phyloP scores from a whole-genome alignment of 1,284 basidiomycete species.

The Heterobasidion annosum region DNA sequence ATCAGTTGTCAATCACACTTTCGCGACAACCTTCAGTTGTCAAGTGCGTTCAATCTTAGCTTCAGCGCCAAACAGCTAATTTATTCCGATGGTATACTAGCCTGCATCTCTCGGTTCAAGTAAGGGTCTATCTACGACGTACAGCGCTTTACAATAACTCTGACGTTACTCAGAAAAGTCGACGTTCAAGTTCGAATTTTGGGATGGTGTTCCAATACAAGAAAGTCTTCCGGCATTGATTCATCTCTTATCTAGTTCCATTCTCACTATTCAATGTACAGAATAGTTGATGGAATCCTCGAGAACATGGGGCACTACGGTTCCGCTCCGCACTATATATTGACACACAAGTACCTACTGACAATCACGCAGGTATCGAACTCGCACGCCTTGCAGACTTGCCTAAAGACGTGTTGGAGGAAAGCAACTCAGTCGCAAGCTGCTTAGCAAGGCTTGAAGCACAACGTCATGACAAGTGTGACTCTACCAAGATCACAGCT shows the following conservation, averaged over 20 bases:
- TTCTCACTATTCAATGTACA: constrained; percentile 14
- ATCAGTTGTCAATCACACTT: constrained; percentile 61
- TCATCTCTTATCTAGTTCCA: background rate
- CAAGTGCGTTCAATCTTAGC: constrained; percentile 40
- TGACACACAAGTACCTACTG: background rate
- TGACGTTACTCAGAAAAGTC: constrained; percentile 32
- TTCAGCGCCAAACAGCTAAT: background rate
- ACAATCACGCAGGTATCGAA: constrained; percentile 53
- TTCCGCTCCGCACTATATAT: constrained; percentile 14
- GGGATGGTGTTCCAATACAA: constrained; percentile 76
- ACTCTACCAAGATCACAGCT: constrained; percentile 45
- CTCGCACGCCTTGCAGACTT: constrained; percentile 79
- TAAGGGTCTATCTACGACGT: constrained; percentile 20
- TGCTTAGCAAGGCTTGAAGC: constrained; percentile 53
- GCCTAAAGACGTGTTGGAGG: constrained; percentile 55
- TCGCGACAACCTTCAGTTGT: constrained; percentile 64
- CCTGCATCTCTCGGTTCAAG: constrained; percentile 77
- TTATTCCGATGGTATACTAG: constrained; percentile 25
- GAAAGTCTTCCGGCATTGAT: constrained; percentile 25
- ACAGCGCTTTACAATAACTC: constrained; percentile 4
- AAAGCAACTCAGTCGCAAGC: constrained; percentile 53
- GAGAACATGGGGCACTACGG: constrained; percentile 61
- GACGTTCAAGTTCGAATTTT: constrained; percentile 44
- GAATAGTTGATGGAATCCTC: constrained; percentile 58
- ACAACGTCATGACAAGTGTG: constrained; percentile 47